These are phyloP conservation scores for Sophora flavescens DNA, from an alignment of 306 rosid species.

Conservation along the genomic window DNA sequence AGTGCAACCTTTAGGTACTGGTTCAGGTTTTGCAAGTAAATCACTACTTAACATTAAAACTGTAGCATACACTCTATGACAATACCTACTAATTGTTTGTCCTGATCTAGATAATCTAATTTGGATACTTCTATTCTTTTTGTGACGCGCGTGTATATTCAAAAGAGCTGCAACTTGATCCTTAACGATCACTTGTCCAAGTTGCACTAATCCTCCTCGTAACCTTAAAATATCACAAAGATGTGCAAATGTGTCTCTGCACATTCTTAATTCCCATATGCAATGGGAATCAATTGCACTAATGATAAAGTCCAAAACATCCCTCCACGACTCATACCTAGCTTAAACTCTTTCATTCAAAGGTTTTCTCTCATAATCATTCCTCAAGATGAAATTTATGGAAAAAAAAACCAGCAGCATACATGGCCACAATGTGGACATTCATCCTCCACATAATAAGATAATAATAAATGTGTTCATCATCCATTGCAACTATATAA, in stretches of 20 bases:
- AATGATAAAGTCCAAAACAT: constrained; percentile 14
- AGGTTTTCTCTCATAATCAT: constrained; percentile 4
- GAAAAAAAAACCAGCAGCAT: neutral
- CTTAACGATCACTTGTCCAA: neutral
- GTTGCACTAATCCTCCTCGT: neutral
- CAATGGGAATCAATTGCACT: neutral
- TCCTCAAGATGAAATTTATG: neutral
- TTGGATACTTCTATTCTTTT: neutral
- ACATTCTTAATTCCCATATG: neutral
- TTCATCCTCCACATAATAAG: too few relatives aligned
- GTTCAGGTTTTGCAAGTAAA: neutral
- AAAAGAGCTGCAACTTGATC: neutral
- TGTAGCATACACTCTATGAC: neutral
- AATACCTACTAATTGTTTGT: neutral
- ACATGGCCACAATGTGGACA: neutral
- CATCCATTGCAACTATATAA: too few relatives aligned
- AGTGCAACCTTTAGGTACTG: too few relatives aligned
- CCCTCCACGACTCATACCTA: neutral
- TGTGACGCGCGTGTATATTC: neutral
- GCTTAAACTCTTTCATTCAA: constrained; percentile 4
- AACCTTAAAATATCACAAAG: neutral
- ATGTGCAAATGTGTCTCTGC: neutral
- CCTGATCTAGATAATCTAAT: neutral
- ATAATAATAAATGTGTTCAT: too few relatives aligned
- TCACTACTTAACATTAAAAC: neutral